phyloP scores from a whole-genome alignment of 441 rosid species.

The Eutrema salsugineum region DNA sequence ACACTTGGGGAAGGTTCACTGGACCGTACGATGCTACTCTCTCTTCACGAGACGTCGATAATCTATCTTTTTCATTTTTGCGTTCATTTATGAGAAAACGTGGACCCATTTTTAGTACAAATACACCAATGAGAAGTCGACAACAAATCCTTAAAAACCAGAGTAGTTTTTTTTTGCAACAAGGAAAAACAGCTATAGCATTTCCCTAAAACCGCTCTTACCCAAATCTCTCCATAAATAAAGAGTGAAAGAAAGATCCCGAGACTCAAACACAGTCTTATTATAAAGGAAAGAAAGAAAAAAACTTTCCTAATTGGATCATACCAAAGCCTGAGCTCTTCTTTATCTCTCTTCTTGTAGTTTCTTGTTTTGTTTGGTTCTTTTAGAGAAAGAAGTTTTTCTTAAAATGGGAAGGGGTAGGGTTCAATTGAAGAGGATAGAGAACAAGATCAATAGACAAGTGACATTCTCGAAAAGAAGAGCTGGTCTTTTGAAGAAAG shows the following conservation, averaged over 20 bases:
- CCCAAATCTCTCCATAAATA: constrained; percentile 34
- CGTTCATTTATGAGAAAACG: neutral
- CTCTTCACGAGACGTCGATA: constrained; percentile 29
- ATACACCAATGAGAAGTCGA: constrained; percentile 33
- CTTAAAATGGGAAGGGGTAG: constrained; percentile 58
- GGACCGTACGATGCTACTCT: constrained; percentile 35
- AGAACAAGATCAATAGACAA: constrained; percentile 65
- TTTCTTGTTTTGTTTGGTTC: constrained; percentile 39
- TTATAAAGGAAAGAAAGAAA: constrained; percentile 19
- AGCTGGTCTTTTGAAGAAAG: constrained; percentile 65
- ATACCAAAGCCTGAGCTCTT: constrained; percentile 27
- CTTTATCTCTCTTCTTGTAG: constrained; percentile 23
- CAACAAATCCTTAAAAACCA: constrained; percentile 30
- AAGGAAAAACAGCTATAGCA: constrained; percentile 1
- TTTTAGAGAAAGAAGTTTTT: constrained; percentile 33
- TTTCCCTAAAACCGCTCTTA: constrained; percentile 41
- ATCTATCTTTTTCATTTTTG: neutral
- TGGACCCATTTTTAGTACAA: constrained; percentile 18
- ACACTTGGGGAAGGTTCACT: constrained; percentile 32
- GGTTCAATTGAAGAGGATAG: constrained; percentile 70
- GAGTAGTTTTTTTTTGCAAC: constrained; percentile 15
- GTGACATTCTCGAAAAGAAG: constrained; percentile 69
- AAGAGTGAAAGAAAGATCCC: constrained; percentile 25
- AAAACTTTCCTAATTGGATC: constrained; percentile 33
- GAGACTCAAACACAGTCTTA: constrained; percentile 20